Conservation (phyloP, 345 rosid species). For the Durio zibethinus region DNA sequence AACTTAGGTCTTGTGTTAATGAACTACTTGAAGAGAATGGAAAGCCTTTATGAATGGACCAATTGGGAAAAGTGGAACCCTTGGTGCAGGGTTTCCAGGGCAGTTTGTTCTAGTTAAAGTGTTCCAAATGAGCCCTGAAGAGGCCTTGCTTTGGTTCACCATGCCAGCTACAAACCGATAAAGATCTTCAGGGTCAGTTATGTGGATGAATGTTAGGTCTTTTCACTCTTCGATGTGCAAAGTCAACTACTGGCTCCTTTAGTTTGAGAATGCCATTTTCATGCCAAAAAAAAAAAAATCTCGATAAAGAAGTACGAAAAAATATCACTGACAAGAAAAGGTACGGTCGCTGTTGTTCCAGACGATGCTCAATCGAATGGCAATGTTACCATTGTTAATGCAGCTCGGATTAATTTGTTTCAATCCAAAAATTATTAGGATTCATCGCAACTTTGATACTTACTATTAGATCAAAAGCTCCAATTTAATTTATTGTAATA, state of each 20-base stretch:
- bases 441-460: too few relatives aligned
- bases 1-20: constrained; percentile 29
- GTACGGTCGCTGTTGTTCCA: too few relatives aligned
- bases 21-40: constrained; percentile 28
- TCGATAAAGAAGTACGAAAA: not conserved
- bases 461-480: too few relatives aligned
- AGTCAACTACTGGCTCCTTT: constrained; percentile 22
- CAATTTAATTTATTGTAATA: too few relatives aligned
- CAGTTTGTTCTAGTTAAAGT: constrained; percentile 42
- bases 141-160: constrained; percentile 30
- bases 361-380: too few relatives aligned
- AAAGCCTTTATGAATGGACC: constrained; percentile 44
- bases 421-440: not conserved
- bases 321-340: not conserved
- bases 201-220: constrained; percentile 26
- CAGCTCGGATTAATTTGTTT: not conserved
- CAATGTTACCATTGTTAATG: too few relatives aligned
- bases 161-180: constrained; percentile 22
- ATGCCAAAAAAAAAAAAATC: too few relatives aligned
- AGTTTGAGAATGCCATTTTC: constrained; percentile 16
- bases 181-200: constrained; percentile 27
- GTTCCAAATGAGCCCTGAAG: constrained; percentile 51
- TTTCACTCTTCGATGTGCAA: constrained; percentile 41
- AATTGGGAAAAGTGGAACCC: constrained; percentile 33
- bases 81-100: constrained; percentile 22